Conservation (phyloP, 257 asterid species). For the Pogostemon cablin region DNA sequence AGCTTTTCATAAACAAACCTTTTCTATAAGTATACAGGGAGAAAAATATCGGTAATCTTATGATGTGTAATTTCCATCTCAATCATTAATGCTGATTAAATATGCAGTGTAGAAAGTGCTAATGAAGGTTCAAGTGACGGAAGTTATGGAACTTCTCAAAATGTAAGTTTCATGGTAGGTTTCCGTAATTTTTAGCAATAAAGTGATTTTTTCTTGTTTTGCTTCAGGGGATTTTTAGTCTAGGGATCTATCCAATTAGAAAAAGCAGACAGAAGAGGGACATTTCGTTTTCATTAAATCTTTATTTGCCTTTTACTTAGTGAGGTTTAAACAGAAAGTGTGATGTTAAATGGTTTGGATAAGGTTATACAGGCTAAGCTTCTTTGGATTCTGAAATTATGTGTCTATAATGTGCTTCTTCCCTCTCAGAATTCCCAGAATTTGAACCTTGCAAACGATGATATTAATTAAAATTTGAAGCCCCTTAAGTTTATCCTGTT, state of each 20-base stretch:
- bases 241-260: conserved; percentile 17
- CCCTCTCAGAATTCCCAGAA: conserved; percentile 4
- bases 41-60: not conserved
- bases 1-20: not conserved
- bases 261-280: not conserved
- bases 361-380: conserved; percentile 10
- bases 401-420: not conserved
- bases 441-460: not conserved
- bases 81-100: conserved; percentile 21
- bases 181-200: conserved; percentile 16
- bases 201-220: conserved; percentile 14
- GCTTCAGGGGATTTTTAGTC: conserved; percentile 2
- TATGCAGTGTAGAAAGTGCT: conserved; percentile 83
- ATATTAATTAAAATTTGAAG: not conserved
- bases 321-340: conserved; percentile 18
- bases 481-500: conserved; percentile 6
- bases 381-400: conserved; percentile 6
- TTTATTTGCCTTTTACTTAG: conserved; percentile 15
- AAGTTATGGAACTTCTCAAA: conserved; percentile 83
- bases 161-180: conserved; percentile 53
- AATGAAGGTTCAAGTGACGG: conserved; percentile 94
- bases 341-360: not conserved
- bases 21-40: conserved; percentile 4
- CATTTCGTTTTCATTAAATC: conserved; percentile 8
- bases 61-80: conserved; percentile 21